Base-by-base conservation (phyloP, 192 early-diverging fungal species). In the Linnemannia hyalina region DNA sequence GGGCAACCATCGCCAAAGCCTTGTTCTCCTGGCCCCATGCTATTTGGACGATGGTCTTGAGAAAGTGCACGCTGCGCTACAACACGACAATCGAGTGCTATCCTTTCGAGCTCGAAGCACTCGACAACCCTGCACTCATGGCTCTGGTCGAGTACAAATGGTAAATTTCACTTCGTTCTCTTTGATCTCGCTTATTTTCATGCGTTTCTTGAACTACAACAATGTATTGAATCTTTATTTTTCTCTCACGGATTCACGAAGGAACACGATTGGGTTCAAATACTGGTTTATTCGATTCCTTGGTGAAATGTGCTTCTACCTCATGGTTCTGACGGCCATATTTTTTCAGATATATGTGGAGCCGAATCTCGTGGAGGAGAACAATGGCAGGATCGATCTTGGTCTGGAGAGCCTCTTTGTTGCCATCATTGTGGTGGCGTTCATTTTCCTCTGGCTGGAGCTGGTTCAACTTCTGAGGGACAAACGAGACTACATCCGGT, bases 271-370 rank as follows among this genome's bases (percentile, higher is more conserved):
- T 20, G 78, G 78, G 70, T 80, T 23, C 42, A 6, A 73, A 7
- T 65, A 65, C 55, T 80, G 78, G 71, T 36, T 80, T 38, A 20
- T 52, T 36, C 78, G 78, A 42, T 80, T 80, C 71, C 16, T 73
- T 16, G 10, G n/a, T 26, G 71, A 80, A 55, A 29, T 49, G 26
- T 23, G 40, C 42, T 80, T 68, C 57, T 80, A 80, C 23, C 0
- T 46, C 35, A 47, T 80, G 68, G 44, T 80, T n/a, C 41, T 80
- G 10, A 73, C 57, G 2, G 78, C 57, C 26, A 26, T 63, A 0
- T 60, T 65, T 22, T 0, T 73, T 16, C 78, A 80, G 71, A 49
- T 80, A 41, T 47, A 73, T 41, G n/a, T 10, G 23, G 55, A 6
- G 3, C 38, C 22, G 3, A 29, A 60, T 26, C n/a, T 22, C 23